Base-by-base conservation (phyloP, 192 early-diverging fungal genomes). In the Phycomyces nitens region DNA sequence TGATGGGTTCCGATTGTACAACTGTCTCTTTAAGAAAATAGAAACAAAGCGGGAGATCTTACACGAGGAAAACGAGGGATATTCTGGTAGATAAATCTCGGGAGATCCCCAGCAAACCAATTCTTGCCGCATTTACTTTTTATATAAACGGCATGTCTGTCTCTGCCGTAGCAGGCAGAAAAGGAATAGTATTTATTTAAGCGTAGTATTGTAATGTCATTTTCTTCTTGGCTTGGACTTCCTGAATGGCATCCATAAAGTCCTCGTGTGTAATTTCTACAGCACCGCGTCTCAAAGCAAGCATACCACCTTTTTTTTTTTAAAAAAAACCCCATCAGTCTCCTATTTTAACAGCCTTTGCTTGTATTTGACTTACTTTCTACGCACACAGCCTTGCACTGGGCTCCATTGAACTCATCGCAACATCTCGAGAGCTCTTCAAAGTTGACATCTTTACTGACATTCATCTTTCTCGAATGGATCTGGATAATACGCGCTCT, bases 181-280 rank as follows among this genome's bases (percentile, higher is more conserved):
- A 34, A 34, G 29, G 29, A 47, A n/a, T n/a, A 38, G 54, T 14
- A 56, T 51, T 38, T 29, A 34, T 59, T 77, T 80, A 93, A 42
- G 91, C 91, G 82, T 91, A 93, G 80, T 93, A 93, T 79, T 89
- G 85, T 64, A 98, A 77, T 61, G 93, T 89, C 21, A 92, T 97
- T 86, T 97, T 97, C 87, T 99, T 99, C 90, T 96, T 96, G 49
- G 96, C 96, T 77, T 97, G 93, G 23, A 99, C 96, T 76, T 99
- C 96, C 64, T 94, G 89, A 62, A 97, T 97, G 52, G 90, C 92
- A 70, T 97, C 94, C 94, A 97, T 94, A 74, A 92, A 99, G 66
- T 99, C 97, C 75, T 99, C 97, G 62, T 99, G 97, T 49, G 71
- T 84, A 64, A 99, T 86, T 74, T 95, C 85, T 16, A 83, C 84